These are phyloP conservation scores for Curvularia hawaiiensis DNA, from an alignment of 2,329 filamentous ascomycete genomes.

Conservation along the genomic window DNA sequence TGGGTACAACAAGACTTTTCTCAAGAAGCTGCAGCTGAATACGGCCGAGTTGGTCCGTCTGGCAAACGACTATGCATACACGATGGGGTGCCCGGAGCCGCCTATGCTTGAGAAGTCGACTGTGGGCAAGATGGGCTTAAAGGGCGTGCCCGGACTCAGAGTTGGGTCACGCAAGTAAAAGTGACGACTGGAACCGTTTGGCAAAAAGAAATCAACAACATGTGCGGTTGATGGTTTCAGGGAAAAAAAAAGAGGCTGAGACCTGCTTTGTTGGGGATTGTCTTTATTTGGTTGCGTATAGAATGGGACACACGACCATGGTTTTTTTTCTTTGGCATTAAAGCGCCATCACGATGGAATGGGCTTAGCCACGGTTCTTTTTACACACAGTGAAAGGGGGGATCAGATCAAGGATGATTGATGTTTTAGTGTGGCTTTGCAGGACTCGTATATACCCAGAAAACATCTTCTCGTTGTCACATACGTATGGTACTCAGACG, in stretches of 20 bases:
- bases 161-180: constrained; percentile 32
- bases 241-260: not conserved
- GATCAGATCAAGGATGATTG: not conserved
- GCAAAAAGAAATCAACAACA: no score
- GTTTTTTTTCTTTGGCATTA: not conserved
- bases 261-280: constrained; percentile 12
- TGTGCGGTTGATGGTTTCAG: not conserved
- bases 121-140: constrained; percentile 56
- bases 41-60: constrained; percentile 48
- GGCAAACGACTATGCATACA: constrained; percentile 51
- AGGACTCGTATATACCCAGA: not conserved
- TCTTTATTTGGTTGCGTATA: not conserved
- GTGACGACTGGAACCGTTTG: no score
- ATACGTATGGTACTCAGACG: not conserved
- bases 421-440: not conserved
- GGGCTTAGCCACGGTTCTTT: not conserved
- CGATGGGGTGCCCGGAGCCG: constrained; percentile 53
- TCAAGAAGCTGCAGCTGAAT: constrained; percentile 50
- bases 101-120: constrained; percentile 53
- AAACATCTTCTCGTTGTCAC: not conserved
- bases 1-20: constrained; percentile 54
- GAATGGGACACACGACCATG: not conserved
- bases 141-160: constrained; percentile 50
- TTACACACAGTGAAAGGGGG: not conserved
- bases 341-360: not conserved